Evolutionary conservation across 2,329 filamentous ascomycete genomes (phyloP).

Genomic region (Colletotrichum musae): DNA sequence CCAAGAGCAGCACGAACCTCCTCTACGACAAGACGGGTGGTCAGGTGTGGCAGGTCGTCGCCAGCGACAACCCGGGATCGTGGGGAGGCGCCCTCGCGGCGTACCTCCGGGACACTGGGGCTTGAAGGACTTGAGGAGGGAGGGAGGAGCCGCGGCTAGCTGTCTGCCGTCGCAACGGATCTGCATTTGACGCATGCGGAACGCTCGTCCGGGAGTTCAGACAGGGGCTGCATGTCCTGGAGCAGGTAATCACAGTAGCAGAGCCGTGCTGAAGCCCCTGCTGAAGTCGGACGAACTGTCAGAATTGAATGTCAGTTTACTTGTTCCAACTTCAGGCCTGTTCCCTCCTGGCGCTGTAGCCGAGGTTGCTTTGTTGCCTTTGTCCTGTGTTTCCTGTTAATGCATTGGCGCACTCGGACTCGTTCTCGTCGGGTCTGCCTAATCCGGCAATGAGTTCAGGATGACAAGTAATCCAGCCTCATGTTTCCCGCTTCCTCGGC

Average conservation of each 20-base stretch:
- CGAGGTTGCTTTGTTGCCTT: constrained; percentile 22
- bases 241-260: not conserved
- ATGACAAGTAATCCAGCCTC: not conserved
- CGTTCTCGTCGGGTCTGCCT: constrained; percentile 33
- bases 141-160: constrained; percentile 10
- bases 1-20: constrained; percentile 48
- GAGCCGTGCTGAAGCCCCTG: not conserved
- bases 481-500: constrained; percentile 20
- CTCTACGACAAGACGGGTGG: constrained; percentile 46
- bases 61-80: constrained; percentile 45
- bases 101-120: constrained; percentile 45
- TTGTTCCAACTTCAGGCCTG: constrained; percentile 7
- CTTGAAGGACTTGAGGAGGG: not conserved
- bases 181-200: constrained; percentile 5
- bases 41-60: constrained; percentile 36
- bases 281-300: constrained; percentile 36
- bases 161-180: constrained; percentile 7
- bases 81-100: constrained; percentile 50
- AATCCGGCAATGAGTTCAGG: constrained; percentile 11
- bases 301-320: constrained; percentile 18
- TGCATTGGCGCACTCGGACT: constrained; percentile 36
- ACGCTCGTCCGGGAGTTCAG: constrained; percentile 16
- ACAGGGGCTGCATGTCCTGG: constrained; percentile 34
- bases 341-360: constrained; percentile 16
- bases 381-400: constrained; percentile 2